Conservation (phyloP, 345 rosid species). For the Hypericum androsaemum region DNA sequence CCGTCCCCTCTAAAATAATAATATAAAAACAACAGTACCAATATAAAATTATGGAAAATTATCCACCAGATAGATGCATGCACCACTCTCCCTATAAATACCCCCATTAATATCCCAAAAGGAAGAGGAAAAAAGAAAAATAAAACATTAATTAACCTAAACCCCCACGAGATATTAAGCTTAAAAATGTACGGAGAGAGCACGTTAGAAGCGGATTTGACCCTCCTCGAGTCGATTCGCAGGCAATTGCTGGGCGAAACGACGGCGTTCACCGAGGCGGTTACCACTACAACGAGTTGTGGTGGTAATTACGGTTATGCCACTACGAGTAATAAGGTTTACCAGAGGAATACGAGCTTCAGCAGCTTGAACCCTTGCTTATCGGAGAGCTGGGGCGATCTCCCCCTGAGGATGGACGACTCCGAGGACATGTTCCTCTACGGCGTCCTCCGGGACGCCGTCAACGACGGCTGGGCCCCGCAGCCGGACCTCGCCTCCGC, state of each 20-base stretch:
- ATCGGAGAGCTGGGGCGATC: slow-evolving; percentile 84
- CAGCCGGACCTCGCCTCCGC: neutral
- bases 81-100: slow-evolving; percentile 21
- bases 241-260: slow-evolving; percentile 43
- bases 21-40: too few species aligned
- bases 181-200: slow-evolving; percentile 33
- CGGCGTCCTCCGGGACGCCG: slow-evolving; percentile 62
- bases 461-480: slow-evolving; percentile 73
- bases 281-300: slow-evolving; percentile 14
- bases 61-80: slow-evolving; percentile 22
- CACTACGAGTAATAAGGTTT: slow-evolving; percentile 5
- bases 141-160: neutral
- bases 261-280: slow-evolving; percentile 8
- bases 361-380: slow-evolving; percentile 63
- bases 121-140: neutral
- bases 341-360: slow-evolving; percentile 57
- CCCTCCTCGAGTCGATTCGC: slow-evolving; percentile 43
- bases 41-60: too few species aligned
- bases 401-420: slow-evolving; percentile 71
- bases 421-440: slow-evolving; percentile 82
- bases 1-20: too few species aligned
- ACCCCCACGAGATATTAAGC: neutral
- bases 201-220: slow-evolving; percentile 34
- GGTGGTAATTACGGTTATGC: slow-evolving; percentile 13
- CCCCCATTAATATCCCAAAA: neutral